Evolutionary conservation across 2,329 filamentous ascomycete genomes (phyloP).

Genomic region (Fusarium tanahbumbuense): DNA sequence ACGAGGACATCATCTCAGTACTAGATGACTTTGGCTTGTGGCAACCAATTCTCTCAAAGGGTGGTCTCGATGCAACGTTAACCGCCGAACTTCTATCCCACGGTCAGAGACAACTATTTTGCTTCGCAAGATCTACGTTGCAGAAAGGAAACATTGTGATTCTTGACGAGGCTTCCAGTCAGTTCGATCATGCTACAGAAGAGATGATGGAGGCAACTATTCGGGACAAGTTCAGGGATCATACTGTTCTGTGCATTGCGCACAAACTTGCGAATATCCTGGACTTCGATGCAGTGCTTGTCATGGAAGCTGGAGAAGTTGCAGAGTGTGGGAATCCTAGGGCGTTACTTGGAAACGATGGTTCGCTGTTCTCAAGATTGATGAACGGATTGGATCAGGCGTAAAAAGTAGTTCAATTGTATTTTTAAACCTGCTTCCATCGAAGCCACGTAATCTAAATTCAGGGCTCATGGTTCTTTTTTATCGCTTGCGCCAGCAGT

Average conservation of each 20-base stretch:
- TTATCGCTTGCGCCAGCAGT: no score
- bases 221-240: not conserved
- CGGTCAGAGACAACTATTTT: not conserved
- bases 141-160: not conserved
- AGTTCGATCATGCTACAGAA: not conserved
- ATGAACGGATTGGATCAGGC: no score
- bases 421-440: no score
- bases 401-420: no score
- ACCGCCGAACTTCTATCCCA: not conserved
- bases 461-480: no score
- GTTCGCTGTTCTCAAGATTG: no score
- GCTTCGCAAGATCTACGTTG: not conserved
- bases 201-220: not conserved
- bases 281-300: not conserved
- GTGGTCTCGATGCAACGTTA: not conserved
- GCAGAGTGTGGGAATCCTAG: not conserved
- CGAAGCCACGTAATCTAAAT: no score
- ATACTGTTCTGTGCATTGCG: not conserved
- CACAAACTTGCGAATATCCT: constrained; percentile 1
- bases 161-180: not conserved
- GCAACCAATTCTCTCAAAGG: not conserved
- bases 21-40: not conserved
- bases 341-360: no score
- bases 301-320: not conserved
- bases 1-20: not conserved